phyloP scores from a whole-genome alignment of 2,329 filamentous ascomycete genomes.

The Aphanocladium album region DNA sequence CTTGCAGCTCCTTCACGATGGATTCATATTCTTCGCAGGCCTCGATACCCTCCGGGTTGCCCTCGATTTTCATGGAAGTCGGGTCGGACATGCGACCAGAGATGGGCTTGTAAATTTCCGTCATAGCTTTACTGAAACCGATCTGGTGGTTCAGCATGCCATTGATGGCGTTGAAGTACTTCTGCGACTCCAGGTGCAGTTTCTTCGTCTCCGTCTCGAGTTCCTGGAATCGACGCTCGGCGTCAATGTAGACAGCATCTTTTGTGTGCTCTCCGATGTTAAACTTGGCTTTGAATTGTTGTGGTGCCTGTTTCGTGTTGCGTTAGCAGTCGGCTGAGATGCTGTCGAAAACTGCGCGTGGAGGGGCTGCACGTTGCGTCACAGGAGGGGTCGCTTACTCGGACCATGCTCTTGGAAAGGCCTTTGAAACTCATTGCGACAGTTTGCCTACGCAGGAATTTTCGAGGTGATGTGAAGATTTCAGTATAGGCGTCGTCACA shows the following conservation, averaged over 20 bases:
- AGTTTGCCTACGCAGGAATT: not conserved
- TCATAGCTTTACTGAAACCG: constrained; percentile 93
- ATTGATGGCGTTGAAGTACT: constrained; percentile 97
- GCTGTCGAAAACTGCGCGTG: constrained; percentile 3
- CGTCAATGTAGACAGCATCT: constrained; percentile 89
- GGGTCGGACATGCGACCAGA: constrained; percentile 94
- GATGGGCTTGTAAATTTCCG: constrained; percentile 97
- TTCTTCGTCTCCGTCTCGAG: constrained; percentile 94
- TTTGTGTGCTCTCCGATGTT: constrained; percentile 95
- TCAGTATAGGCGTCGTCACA: constrained; percentile 3
- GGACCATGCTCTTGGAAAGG: constrained; percentile 81
- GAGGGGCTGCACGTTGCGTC: constrained; percentile 14
- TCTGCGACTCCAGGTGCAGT: constrained; percentile 92
- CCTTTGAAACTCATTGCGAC: constrained; percentile 89
- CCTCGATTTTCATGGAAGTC: constrained; percentile 72
- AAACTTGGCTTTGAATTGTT: constrained; percentile 86
- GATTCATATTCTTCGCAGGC: constrained; percentile 96
- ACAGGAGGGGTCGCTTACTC: constrained; percentile 53
- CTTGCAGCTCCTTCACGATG: constrained; percentile 85
- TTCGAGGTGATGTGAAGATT: not conserved
- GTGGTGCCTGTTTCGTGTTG: constrained; percentile 61
- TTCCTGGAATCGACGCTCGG: constrained; percentile 89
- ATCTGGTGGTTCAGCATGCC: constrained; percentile 97
- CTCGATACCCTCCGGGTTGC: constrained; percentile 86
- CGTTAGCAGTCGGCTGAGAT: constrained; percentile 1